Base-by-base conservation (phyloP, 495 filamentous ascomycete species). In the Daldinia bambusicola region DNA sequence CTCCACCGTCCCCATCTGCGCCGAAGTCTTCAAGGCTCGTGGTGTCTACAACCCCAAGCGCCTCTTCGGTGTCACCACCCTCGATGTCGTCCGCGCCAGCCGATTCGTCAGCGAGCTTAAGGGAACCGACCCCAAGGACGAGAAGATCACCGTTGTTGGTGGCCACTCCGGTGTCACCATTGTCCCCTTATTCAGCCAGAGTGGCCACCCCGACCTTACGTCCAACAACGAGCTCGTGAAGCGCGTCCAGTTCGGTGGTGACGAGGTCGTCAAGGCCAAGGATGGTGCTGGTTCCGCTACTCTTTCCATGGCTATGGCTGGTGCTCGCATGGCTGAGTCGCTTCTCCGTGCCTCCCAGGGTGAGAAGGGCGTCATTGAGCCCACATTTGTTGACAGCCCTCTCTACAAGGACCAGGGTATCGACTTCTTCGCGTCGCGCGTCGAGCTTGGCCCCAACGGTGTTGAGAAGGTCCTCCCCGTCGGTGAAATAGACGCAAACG, bases 211-310 rank as follows among this genome's bases (percentile, higher is more conserved):
- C 80, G 86, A 89, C 75, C 91, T 99, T 65, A 83, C 88, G 57
- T 90, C 93, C 79, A 84, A 91, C 76, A 82, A 87, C 76, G 88
- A 87, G 52, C 93, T 97, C 66, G 86, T 98, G 79, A 89, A 94
- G 80, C 94, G 95, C 79, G 96, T 99, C 75, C 95, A 99, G 85
- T 99, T 98, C 83, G 95, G 95, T 81, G 95, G 95, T 87, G 95
- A 99, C 81, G 95, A 99, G 89, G 95, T 99, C 70, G 95, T 99
- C 81, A 90, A 97, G 88, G 95, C 95, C 80, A 99, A 99, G 90
- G 94, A 93, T 80, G 95, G 95, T 83, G 94, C 95, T 76, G 95
- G 95, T 72, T 98, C 96, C 67, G 95, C 95, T 79, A 99, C 95
- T 67, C 91, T 99, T 67, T 97, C 93, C 81, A 99, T 99, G 95